Conservation (phyloP, 2,329 filamentous ascomycete species). For the Fonsecaea erecta region DNA sequence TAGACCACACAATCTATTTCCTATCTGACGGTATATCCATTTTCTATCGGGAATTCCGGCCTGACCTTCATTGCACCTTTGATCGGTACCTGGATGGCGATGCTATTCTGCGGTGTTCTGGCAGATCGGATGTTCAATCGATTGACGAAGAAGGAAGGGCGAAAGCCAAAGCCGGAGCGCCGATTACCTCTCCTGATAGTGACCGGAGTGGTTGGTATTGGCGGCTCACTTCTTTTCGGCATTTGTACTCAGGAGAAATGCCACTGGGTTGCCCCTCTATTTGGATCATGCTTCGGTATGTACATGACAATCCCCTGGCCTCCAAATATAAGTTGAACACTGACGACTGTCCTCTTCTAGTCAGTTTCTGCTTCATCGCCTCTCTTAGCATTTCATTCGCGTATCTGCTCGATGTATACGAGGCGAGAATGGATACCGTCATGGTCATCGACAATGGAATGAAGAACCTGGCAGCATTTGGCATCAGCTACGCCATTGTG, state of each 20-base stretch:
- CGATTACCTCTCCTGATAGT: constrained; percentile 19
- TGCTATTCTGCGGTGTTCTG: constrained; percentile 24
- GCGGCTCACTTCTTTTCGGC: constrained; percentile 20
- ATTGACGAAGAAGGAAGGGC: constrained; percentile 6
- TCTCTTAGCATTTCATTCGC: constrained; percentile 23
- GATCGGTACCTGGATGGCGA: constrained; percentile 24
- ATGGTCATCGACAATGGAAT: constrained; percentile 28
- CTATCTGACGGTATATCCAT: constrained; percentile 67
- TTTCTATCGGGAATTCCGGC: constrained; percentile 58
- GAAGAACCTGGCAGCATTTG: constrained; percentile 26
- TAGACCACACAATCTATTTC: constrained; percentile 50
- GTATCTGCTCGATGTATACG: constrained; percentile 25
- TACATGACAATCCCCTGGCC: neutral
- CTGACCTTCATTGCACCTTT: constrained; percentile 32
- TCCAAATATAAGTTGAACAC: neutral
- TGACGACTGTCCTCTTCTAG: constrained; percentile 6
- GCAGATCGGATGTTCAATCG: constrained; percentile 21
- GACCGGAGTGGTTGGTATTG: constrained; percentile 23
- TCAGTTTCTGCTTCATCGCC: constrained; percentile 23
- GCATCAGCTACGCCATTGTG: constrained; percentile 26
- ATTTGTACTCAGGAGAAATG: constrained; percentile 25
- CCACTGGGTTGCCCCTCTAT: constrained; percentile 24
- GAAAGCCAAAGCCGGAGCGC: constrained; percentile 23
- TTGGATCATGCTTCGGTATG: constrained; percentile 22
- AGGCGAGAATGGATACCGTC: constrained; percentile 23